Base-by-base conservation (phyloP, 257 asterid species). In the Plantago ovata region DNA sequence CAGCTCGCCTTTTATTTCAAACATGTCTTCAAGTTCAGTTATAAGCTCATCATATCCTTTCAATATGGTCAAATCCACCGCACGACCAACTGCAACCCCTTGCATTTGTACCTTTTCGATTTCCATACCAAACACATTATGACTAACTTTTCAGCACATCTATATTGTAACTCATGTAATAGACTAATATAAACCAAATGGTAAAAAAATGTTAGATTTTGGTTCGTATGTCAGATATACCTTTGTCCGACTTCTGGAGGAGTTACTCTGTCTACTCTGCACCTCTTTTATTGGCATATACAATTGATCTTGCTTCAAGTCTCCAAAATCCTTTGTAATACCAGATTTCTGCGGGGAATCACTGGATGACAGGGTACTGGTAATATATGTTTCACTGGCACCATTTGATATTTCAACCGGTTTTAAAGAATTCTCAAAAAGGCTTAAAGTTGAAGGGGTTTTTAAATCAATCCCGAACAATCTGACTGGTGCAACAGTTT, bases 31-130 rank as follows among this genome's bases (percentile, higher is more conserved):
- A 15, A 93, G 89, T 68, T 89, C 97, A 23, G 54, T 71, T 44
- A 83, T 75, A 42, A 93, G 94, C 68, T 84, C 85, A 14, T 81
- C 64, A 4, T 89, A 93, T 45, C 99, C 99, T 19, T 77, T 82
- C 77, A 89, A 55, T 13, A 65, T 63, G 40, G 75, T 75, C 72
- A 93, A 79, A 72, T 93, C 99, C 61, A 93, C 94, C 3, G 97
- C 97, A 40, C 96, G 92, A 0, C 99, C 96, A 11, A 93, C 94
- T 3, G 94, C 95, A 33, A 93, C 81, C 56, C 97, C 99, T 84
- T 93, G 93, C 99, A 93, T 93, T 78, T 89, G 99, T 58, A 89
- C 96, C 99, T 93, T 66, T 46, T 60, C 45, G 44, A 62, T 36
- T 58, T 63, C 51, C 65, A 69, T 20, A 44, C 46, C 56, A 60